Base-by-base conservation (phyloP, 306 rosid genomes). In the Cicer yamashitae region DNA sequence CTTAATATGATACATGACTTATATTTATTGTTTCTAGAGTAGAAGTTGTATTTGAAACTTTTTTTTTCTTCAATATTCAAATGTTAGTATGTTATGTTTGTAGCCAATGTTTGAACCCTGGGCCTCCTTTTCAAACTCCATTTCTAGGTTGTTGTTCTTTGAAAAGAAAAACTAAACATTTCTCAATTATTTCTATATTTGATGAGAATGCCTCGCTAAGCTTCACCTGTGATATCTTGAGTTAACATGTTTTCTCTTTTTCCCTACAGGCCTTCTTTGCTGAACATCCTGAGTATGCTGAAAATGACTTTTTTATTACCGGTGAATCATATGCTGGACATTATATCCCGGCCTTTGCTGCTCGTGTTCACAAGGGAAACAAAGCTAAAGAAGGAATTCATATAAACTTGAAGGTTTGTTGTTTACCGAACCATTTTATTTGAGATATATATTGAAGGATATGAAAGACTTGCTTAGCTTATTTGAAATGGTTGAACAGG, bases 311-410 rank as follows among this genome's bases (percentile, higher is more conserved):
- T 46, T 94, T 79, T 82, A 94, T 94, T 71, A 94, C 99, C 20
- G 99, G 97, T 41, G 99, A 94, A 73, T 94, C 99, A 60, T 94
- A 94, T 86, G 97, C 99, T 10, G 99, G 99, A 60, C 99, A 94
- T 84, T 94, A 94, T 54, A 94, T 94, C 83, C 99, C 99, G 39
- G 99, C 99, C 62, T 84, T 94, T 86, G 99, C 99, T 63, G 89
- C 97, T 73, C 91, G 97, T 74, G 89, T 94, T 37, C 96, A 90
- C 48, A 89, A 8, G 70, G 99, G 99, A 80, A 94, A 94, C 91
- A 92, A 91, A 83, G 97, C 90, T 53, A 94, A 89, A 39, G 96
- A 90, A 85, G 99, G 99, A 79, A 90, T 84, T 82, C 97, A 94
- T 86, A 88, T 94, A 79, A 94, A 91, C 75, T 84, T 94, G 25